These are phyloP conservation scores for Farysia itapuensis DNA, from an alignment of 1,284 basidiomycete species.

Conservation along the genomic window DNA sequence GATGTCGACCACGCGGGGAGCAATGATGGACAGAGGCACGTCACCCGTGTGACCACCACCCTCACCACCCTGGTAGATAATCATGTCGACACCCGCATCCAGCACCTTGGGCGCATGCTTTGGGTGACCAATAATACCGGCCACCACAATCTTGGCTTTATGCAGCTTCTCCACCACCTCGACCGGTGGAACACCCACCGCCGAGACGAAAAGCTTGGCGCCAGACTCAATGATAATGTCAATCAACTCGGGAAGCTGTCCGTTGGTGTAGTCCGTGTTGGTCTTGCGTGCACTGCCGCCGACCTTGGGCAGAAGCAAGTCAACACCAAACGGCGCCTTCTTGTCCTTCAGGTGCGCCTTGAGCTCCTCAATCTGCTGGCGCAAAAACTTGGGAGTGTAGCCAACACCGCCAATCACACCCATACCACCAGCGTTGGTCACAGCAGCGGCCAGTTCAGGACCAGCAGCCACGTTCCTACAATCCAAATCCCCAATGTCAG, in stretches of 20 bases:
- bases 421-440: constrained; percentile 50
- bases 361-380: constrained; percentile 30
- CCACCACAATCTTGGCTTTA: constrained; percentile 38
- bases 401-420: constrained; percentile 56
- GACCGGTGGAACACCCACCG: constrained; percentile 51
- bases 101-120: constrained; percentile 54
- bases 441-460: constrained; percentile 50
- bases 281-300: constrained; percentile 52
- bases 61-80: constrained; percentile 56
- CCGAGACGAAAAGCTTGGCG: constrained; percentile 52
- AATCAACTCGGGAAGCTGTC: constrained; percentile 42
- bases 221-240: constrained; percentile 51
- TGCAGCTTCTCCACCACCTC: constrained; percentile 51
- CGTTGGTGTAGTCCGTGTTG: constrained; percentile 52
- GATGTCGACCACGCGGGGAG: constrained; percentile 49
- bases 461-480: constrained; percentile 51
- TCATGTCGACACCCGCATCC: constrained; percentile 49
- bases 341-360: constrained; percentile 47
- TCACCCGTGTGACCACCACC: constrained; percentile 55
- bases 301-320: constrained; percentile 53
- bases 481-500: too few species aligned
- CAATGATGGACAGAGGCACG: constrained; percentile 45
- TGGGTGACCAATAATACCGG: constrained; percentile 70
- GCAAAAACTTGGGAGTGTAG: constrained; percentile 37
- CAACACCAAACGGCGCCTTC: constrained; percentile 53